Conservation (phyloP, 208 protist species). For the Dictyostelium gargantuum region DNA sequence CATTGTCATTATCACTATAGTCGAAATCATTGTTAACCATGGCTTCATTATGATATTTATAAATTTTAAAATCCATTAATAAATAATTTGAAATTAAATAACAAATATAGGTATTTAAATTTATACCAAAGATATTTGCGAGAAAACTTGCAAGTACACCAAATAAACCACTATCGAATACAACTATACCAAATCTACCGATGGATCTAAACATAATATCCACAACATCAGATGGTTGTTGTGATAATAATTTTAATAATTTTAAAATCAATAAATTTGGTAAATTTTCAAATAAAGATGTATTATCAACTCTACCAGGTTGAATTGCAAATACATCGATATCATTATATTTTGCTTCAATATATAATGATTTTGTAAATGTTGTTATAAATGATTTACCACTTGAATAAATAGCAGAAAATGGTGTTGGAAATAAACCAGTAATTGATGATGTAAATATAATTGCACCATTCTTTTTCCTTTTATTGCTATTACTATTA, state of each 20-base stretch:
- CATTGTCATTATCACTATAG: too few relatives aligned
- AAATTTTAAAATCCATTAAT: not conserved
- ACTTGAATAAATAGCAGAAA: slow-evolving; percentile 2
- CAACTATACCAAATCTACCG: not conserved
- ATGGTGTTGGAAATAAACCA: not conserved
- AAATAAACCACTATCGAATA: slow-evolving; percentile 19
- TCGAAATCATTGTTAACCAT: too few relatives aligned
- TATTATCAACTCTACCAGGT: slow-evolving; percentile 39
- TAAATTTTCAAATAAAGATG: not conserved
- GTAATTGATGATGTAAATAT: slow-evolving; percentile 21
- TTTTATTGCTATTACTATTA: not conserved
- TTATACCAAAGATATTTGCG: not conserved
- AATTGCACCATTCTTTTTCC: not conserved
- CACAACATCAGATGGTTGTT: not conserved
- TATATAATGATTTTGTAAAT: slow-evolving; percentile 35
- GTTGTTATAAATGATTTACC: slow-evolving; percentile 16
- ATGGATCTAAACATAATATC: slow-evolving; percentile 9
- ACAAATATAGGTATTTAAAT: not conserved
- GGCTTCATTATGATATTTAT: not conserved
- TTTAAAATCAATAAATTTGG: not conserved
- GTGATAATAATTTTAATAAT: not conserved
- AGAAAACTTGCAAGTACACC: not conserved
- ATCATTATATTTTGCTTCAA: not conserved
- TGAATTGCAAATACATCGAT: slow-evolving; percentile 37
- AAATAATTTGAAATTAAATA: not conserved